A percentile compares a stretch with the other conserved stretches of the same genome.
phyloP scores from a whole-genome alignment of 768 basidiomycete genomes.

The Candolleomyces aberdarensis region DNA sequence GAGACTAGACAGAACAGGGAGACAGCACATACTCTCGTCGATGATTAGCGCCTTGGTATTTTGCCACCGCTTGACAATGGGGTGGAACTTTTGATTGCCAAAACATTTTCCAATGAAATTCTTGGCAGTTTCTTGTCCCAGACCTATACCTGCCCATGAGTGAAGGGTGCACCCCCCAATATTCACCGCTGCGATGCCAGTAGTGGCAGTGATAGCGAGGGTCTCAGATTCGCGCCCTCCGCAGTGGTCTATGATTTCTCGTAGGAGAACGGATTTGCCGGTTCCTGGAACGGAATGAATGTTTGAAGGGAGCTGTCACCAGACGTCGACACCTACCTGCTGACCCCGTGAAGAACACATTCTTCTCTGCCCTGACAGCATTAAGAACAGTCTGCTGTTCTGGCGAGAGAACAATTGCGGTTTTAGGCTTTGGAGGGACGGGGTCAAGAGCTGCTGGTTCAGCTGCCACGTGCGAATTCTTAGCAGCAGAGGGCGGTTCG shows the following conservation, averaged over 20 bases:
- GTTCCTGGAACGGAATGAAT: slow-evolving; percentile 44
- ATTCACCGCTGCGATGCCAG: slow-evolving; percentile 77
- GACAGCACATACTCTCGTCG: slow-evolving; percentile 66
- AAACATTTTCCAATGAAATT: slow-evolving; percentile 50
- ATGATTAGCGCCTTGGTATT: slow-evolving; percentile 66
- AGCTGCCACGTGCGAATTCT: neutral
- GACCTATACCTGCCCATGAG: slow-evolving; percentile 77
- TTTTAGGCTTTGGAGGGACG: neutral
- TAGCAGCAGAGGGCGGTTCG: neutral
- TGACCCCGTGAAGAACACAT: slow-evolving; percentile 84
- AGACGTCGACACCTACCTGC: slow-evolving; percentile 51
- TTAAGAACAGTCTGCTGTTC: slow-evolving; percentile 51
- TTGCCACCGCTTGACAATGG: slow-evolving; percentile 60
- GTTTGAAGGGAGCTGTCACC: too few species aligned
- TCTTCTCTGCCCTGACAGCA: slow-evolving; percentile 56
- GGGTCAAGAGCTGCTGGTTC: neutral
- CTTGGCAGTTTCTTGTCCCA: slow-evolving; percentile 58
- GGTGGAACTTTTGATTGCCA: slow-evolving; percentile 28
- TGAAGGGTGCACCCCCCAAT: slow-evolving; percentile 83
- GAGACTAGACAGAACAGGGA: neutral
- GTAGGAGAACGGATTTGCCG: slow-evolving; percentile 79
- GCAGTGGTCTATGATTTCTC: slow-evolving; percentile 63
- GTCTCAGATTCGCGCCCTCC: slow-evolving; percentile 22
- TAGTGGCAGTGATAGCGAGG: slow-evolving; percentile 79
- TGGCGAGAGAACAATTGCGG: slow-evolving; percentile 39